Evolutionary conservation across 108 stramenopile species (phyloP).

Genomic region (Fragilariopsis cylindrus): DNA sequence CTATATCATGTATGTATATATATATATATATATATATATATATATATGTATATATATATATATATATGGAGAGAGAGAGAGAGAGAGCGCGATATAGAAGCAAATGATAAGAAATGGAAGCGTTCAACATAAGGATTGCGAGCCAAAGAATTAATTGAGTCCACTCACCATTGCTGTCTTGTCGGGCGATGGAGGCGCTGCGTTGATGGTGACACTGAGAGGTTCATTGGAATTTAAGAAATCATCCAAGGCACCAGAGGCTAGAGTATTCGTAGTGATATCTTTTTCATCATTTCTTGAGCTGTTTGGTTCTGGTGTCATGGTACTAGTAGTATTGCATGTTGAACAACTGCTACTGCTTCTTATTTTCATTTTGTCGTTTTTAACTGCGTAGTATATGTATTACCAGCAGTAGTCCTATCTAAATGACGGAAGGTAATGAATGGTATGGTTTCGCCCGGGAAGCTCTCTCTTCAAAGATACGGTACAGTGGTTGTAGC

Average conservation of each 20-base stretch:
- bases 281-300: background rate
- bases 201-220: background rate
- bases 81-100: background rate
- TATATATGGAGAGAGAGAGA: background rate
- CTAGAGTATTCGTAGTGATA: background rate
- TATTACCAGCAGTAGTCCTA: no score
- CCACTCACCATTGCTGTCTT: constrained; percentile 18
- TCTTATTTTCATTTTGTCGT: no score
- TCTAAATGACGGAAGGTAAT: no score
- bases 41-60: no score
- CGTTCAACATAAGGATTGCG: background rate
- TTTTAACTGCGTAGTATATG: no score
- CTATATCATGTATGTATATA: background rate
- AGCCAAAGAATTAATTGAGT: background rate
- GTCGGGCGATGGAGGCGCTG: background rate
- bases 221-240: constrained; percentile 11
- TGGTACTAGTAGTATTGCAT: background rate
- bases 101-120: background rate
- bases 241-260: constrained; percentile 5
- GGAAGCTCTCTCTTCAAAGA: no score
- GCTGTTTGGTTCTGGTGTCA: no score
- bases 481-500: no score
- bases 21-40: no score
- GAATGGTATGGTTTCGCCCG: no score
- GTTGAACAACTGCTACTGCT: no score